Base-by-base conservation (phyloP, 148 eudicot genomes). In the Rhododendron henanense region DNA sequence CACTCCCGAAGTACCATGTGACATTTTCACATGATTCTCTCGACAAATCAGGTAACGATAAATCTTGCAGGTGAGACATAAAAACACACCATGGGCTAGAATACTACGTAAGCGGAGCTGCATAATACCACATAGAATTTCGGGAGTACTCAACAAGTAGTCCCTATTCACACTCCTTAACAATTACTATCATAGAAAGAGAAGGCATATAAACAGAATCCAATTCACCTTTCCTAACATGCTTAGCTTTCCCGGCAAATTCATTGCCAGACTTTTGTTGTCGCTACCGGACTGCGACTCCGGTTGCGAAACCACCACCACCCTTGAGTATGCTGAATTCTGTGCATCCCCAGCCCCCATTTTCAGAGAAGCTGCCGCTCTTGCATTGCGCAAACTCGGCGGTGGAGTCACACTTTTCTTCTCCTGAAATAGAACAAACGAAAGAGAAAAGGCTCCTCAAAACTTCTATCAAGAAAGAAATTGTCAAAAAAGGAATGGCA, bases 341-440 rank as follows among this genome's bases (percentile, higher is more conserved):
- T 84, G 82, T 79, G 85, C 85, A 85, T 88, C 95, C 78, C 85
- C 94, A 78, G 87, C 84, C 31, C 75, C 37, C 55, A 83, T 87
- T 78, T 84, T 87, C 14, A 87, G 87, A 86, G 90, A 89, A 82
- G 93, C 88, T 41, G 87, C 91, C 7, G 88, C 88, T 89, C 94
- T 85, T 10, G 85, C 65, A 41, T 86, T 92, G 88, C 89, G 88
- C 85, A 92, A 85, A 83, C 92, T 91, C 78, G 98, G 97, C 48
- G 98, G 99, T 16, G 99, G 97, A 44, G 98, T 96, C 14, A 90
- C 75, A 86, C 98, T 93, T 87, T 94, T 96, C 93, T 96, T 95
- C 83, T 87, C 95, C 99, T 96, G 88, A 88, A 86, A 33, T 87
- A 5, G 39, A 28, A 78, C 5, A 51, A 13, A 14, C 6, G 28